Percentiles rank a stretch among this genome's conserved stretches.
Conservation (phyloP, 306 rosid genomes). For the Sphenostylis stenocarpa region DNA sequence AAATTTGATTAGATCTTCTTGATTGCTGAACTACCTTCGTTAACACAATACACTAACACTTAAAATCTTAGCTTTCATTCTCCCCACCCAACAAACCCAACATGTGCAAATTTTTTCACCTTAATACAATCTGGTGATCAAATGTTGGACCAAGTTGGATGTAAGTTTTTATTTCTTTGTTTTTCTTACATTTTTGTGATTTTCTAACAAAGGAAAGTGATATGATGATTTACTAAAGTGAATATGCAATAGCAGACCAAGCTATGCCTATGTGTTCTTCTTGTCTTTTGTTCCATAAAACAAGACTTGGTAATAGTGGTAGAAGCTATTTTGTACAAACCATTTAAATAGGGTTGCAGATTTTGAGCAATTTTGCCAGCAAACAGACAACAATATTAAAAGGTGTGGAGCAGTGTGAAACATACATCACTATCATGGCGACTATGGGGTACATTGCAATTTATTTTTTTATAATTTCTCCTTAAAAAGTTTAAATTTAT, state of each 20-base stretch:
- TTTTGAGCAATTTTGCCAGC: slow-evolving; percentile 8
- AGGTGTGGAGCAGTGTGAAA: slow-evolving; percentile 23
- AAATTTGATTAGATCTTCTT: not conserved
- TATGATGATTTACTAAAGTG: not conserved
- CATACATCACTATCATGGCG: slow-evolving; percentile 10
- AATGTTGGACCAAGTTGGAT: not conserved
- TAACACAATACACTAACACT: not conserved
- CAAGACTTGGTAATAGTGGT: not conserved
- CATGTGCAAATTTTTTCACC: not conserved
- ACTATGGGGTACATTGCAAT: not conserved
- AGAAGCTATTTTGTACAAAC: slow-evolving; percentile 11
- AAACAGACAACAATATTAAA: slow-evolving; percentile 22
- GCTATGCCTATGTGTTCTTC: not conserved
- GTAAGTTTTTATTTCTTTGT: not conserved
- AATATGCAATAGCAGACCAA: not conserved
- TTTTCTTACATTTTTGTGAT: not conserved
- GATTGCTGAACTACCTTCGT: not conserved
- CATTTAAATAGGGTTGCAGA: not conserved
- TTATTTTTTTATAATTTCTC: not conserved
- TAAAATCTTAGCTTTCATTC: not conserved
- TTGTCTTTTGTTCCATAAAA: slow-evolving; percentile 22
- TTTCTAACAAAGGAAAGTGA: not conserved
- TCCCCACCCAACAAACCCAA: not conserved
- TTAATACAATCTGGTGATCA: not conserved
- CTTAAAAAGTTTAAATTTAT: slow-evolving; percentile 4